Base-by-base conservation (phyloP, 2,329 filamentous ascomycete genomes). In the Didymella pomorum region DNA sequence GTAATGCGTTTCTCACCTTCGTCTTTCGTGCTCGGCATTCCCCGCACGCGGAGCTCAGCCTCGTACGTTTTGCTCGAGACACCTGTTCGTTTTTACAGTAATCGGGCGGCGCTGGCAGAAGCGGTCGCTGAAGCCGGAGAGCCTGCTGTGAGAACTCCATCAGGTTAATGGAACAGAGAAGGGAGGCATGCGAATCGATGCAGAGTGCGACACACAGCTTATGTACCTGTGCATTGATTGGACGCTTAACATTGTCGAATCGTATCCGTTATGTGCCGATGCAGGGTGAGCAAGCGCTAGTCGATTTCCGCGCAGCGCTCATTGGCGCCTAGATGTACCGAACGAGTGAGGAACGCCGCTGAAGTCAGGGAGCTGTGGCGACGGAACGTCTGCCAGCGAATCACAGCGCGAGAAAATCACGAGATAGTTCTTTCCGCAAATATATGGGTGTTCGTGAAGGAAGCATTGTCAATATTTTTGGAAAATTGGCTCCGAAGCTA, bases 1-100 rank as follows among this genome's bases (percentile, higher is more conserved):
- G 26, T 9, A 21, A 31, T 31, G 20, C 18, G 7, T 23, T 28
- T 21, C 39, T 18, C 18, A 51, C 48, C 48, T 51, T 51, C 3
- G 48, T 51, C 39, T 51, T 51, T 33, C 48, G 26, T 31, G 11
- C 37, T 20, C 48, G 48, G 21, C 48, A 51, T 9, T 51, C 48
- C 18, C 37, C 39, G 11, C 48, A 51, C 14, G 48, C 48, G 16
- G 39, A 23, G 26, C 26, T 51, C 26, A 43, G 28, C 39, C 43
- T 51, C 6, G 39, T 33, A 11, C 37, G 37, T 43, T 51, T 51
- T 9, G 26, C 26, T 26, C 35, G 35, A 16, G 37, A 18, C 16
- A 18, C 3, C 12, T 41, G 23, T 16, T 21, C 8, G 18, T 14
- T 16, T n/a, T 29, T 33, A 14, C 18, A 43, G 16, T 43, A 42